These are phyloP conservation scores for Clitoria ternatea DNA, from an alignment of 306 rosid species.

Conservation along the genomic window DNA sequence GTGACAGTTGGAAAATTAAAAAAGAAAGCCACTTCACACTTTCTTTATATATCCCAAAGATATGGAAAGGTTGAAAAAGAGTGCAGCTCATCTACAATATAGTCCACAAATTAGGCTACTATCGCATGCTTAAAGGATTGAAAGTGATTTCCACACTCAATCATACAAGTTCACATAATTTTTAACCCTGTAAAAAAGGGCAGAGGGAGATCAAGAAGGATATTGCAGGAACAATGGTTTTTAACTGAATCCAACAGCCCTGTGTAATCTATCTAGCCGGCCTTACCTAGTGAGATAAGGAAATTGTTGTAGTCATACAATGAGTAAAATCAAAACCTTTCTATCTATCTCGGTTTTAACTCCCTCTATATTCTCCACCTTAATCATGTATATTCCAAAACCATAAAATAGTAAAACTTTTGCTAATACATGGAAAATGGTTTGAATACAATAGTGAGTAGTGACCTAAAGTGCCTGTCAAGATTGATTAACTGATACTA, in stretches of 20 bases:
- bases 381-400: background rate
- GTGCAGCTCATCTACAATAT: constrained; percentile 6
- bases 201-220: too few species aligned
- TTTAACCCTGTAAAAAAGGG: too few species aligned
- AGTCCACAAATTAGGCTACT: background rate
- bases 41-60: background rate
- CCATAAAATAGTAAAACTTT: constrained; percentile 1
- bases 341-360: background rate
- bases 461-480: constrained; percentile 2
- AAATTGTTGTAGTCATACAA: too few species aligned
- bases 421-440: background rate
- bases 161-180: background rate
- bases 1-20: background rate
- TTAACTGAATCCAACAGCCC: too few species aligned
- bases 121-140: background rate
- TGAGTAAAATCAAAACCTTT: background rate
- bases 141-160: background rate
- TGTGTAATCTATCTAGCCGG: too few species aligned
- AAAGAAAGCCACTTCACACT: background rate
- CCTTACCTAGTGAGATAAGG: too few species aligned
- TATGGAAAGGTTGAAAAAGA: background rate
- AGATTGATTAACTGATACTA: background rate
- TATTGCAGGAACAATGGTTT: too few species aligned
- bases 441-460: constrained; percentile 9
- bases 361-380: constrained; percentile 3